phyloP scores from a whole-genome alignment of 2,329 filamentous ascomycete genomes.

The Fusarium sp. region DNA sequence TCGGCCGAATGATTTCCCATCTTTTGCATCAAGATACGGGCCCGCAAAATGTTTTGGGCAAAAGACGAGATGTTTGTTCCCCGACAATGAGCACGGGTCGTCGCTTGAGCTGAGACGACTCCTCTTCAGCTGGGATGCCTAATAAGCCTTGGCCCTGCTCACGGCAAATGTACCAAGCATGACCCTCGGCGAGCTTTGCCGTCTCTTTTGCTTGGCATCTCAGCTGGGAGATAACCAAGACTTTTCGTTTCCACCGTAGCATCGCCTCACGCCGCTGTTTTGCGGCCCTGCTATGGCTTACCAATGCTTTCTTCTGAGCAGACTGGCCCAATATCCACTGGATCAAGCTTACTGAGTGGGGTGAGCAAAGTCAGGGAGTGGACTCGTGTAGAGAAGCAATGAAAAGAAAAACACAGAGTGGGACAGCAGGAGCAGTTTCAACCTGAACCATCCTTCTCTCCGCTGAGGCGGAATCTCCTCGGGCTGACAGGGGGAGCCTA shows the following conservation, averaged over 20 bases:
- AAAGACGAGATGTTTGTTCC: background rate
- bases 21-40: background rate
- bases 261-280: background rate
- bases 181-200: background rate
- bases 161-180: background rate
- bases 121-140: background rate
- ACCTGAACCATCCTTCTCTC: conserved; percentile 3
- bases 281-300: background rate
- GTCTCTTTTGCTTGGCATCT: background rate
- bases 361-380: background rate
- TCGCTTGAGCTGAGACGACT: background rate
- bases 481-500: background rate
- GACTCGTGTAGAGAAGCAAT: background rate
- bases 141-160: background rate
- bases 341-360: background rate
- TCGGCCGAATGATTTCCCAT: background rate
- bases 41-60: background rate
- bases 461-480: background rate
- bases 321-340: too few relatives aligned
- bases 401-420: conserved; percentile 12
- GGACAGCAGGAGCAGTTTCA: conserved; percentile 13
- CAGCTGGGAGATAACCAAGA: background rate
- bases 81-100: conserved; percentile 6
- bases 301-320: background rate
- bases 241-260: background rate